Percentiles rank a stretch among this genome's conserved stretches.
phyloP scores from a whole-genome alignment of 345 rosid genomes.

The Eutrema heterophyllum region DNA sequence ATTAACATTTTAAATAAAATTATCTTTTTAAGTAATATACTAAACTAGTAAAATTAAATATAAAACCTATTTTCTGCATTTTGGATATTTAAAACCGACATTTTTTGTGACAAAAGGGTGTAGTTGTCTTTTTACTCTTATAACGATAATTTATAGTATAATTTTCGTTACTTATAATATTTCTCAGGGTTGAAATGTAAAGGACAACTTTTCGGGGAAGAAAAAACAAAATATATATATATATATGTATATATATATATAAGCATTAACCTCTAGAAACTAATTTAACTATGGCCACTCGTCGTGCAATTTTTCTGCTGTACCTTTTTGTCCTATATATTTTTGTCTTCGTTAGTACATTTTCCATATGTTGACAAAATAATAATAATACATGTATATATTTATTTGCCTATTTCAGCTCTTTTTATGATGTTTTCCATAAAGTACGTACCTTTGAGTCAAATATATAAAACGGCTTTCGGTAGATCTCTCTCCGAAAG shows the following conservation, averaged over 20 bases:
- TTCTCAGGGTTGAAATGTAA: not conserved
- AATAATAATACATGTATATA: not conserved
- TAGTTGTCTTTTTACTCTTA: not conserved
- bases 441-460: not conserved
- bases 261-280: not conserved
- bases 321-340: constrained; percentile 13
- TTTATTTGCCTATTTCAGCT: not conserved
- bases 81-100: too few relatives aligned
- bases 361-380: not conserved
- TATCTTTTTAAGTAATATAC: too few relatives aligned
- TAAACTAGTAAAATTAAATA: too few relatives aligned
- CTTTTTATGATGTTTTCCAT: not conserved
- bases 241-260: too few relatives aligned
- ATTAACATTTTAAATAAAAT: too few relatives aligned
- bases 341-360: not conserved
- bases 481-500: constrained; percentile 7
- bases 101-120: not conserved
- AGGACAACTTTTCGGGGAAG: not conserved
- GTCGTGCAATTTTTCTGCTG: constrained; percentile 5
- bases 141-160: not conserved
- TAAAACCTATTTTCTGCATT: too few relatives aligned
- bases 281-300: not conserved
- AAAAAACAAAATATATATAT: not conserved
- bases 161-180: not conserved
- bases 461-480: constrained; percentile 10